Evolutionary conservation across 2,329 filamentous ascomycete species (phyloP), one percentile per base, ranked within the genome.

Genomic region (Fusarium pseudoanthophilum): DNA sequence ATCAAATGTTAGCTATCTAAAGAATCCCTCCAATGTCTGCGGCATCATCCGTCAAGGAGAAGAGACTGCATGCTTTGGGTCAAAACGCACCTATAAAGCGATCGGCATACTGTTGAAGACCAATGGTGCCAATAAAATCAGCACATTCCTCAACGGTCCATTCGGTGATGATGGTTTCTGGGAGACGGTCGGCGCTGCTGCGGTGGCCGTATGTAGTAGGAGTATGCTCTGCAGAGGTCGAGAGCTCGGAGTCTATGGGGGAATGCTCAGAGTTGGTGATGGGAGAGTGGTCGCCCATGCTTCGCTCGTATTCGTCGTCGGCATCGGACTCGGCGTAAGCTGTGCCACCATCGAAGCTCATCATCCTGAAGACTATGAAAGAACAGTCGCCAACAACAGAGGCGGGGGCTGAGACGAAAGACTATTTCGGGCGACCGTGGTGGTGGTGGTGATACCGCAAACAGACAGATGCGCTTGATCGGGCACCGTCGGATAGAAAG

Each of bases 61-160:
- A 52, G 40, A 21, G n/a, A 28, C 26, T 18, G 46, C 40, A 39
- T 32, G 28, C 20, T 36, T 26, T 28, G 20, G 21, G 55, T 45
- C 26, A 30, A 28, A 45, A 87, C 91, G 78, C 85, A 97, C 95
- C 94, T 82, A 96, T 86, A 81, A 97, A 97, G 28, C 87, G 87
- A 79, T 95, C 91, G 65, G 92, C 91, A 83, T 97, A 97, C 81
- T 97, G 93, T 74, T 90, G 87, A 77, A 97, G 84, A 39, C 94
- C 94, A 78, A 97, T 89, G 69, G 90, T 91, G 63, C 90, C 88
- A 75, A 98, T 89, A 80, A 97, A 98, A 78, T 97, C 94, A 74
- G 94, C 94, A 83, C 93, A 95, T 83, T 98, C 94, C 67, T 97
- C 94, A 21, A 91, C 92, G 4, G 91, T 92, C 93, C 93, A 96